Conservation (phyloP, 352 stramenopile species). For the Pythium rhizo-oryzae region DNA sequence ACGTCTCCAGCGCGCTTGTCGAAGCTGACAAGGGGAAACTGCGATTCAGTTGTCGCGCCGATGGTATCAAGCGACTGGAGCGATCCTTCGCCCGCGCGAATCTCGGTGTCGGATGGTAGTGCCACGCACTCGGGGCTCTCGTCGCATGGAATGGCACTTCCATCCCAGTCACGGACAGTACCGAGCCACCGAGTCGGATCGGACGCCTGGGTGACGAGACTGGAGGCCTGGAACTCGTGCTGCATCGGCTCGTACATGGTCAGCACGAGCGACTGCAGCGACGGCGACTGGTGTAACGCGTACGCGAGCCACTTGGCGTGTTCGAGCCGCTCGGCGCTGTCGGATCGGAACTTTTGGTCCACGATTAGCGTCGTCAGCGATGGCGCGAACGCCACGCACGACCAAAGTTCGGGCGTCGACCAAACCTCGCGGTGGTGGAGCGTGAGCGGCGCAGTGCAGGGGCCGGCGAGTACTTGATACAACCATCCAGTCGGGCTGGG, state of each 20-base stretch:
- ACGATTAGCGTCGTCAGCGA: neutral
- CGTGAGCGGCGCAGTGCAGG: neutral
- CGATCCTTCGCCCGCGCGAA: neutral
- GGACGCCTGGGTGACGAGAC: neutral
- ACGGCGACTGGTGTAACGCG: neutral
- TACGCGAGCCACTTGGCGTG: constrained; percentile 10
- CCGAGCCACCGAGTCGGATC: neutral
- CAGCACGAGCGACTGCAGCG: constrained; percentile 6
- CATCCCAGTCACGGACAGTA: too few relatives aligned
- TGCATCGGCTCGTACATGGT: constrained; percentile 4
- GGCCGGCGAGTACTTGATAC: neutral
- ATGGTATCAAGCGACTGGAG: neutral
- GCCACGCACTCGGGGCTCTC: neutral
- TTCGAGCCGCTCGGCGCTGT: neutral
- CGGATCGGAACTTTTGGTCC: neutral
- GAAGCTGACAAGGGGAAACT: neutral
- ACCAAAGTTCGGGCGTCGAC: neutral
- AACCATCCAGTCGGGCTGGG: neutral
- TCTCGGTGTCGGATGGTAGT: neutral
- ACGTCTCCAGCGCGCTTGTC: neutral
- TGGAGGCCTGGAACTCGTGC: neutral
- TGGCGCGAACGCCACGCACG: neutral
- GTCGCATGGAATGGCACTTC: neutral
- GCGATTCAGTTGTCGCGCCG: neutral
- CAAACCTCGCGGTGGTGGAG: constrained; percentile 1